A percentile compares a stretch with the other conserved stretches of the same genome.
Evolutionary conservation across 2,329 filamentous ascomycete species (phyloP).

Genomic region (Fusarium citri): DNA sequence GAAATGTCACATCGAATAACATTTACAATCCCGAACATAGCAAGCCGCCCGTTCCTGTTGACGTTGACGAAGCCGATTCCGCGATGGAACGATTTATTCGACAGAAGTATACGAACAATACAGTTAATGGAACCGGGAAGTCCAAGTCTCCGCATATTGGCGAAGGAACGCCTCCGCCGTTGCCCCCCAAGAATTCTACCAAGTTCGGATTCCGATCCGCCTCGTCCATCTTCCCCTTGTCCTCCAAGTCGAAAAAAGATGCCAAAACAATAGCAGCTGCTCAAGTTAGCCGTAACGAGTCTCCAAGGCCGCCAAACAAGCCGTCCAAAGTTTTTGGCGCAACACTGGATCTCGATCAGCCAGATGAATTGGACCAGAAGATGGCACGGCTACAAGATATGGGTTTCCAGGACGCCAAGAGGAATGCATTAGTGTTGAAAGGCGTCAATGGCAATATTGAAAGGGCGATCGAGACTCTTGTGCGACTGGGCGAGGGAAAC

Average conservation of each 20-base stretch:
- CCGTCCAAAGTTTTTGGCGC: conserved; percentile 77
- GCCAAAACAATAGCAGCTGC: conserved; percentile 49
- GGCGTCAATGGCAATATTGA: conserved; percentile 87
- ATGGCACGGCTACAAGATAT: conserved; percentile 83
- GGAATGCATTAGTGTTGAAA: conserved; percentile 84
- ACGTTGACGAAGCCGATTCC: conserved; percentile 91
- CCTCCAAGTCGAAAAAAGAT: conserved; percentile 70
- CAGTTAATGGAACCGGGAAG: conserved; percentile 52
- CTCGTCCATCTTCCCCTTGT: conserved; percentile 76
- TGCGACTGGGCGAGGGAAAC: conserved; percentile 80
- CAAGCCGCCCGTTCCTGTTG: conserved; percentile 85
- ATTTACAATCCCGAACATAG: conserved; percentile 88
- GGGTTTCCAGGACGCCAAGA: conserved; percentile 87
- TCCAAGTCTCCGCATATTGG: conserved; percentile 57
- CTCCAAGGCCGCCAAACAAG: conserved; percentile 67
- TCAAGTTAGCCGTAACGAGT: conserved; percentile 47
- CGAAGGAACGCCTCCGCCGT: conserved; percentile 68
- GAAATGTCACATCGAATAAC: conserved; percentile 87
- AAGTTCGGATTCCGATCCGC: conserved; percentile 68
- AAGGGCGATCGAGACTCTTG: conserved; percentile 84
- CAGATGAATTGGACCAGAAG: conserved; percentile 78
- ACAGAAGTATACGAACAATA: conserved; percentile 85
- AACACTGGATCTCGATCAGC: conserved; percentile 66
- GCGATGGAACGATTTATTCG: conserved; percentile 96
- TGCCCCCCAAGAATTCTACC: conserved; percentile 74